A percentile compares a stretch with the other conserved stretches of the same genome.
Conservation (phyloP, 257 asterid genomes). For the Solanum dulcamara region DNA sequence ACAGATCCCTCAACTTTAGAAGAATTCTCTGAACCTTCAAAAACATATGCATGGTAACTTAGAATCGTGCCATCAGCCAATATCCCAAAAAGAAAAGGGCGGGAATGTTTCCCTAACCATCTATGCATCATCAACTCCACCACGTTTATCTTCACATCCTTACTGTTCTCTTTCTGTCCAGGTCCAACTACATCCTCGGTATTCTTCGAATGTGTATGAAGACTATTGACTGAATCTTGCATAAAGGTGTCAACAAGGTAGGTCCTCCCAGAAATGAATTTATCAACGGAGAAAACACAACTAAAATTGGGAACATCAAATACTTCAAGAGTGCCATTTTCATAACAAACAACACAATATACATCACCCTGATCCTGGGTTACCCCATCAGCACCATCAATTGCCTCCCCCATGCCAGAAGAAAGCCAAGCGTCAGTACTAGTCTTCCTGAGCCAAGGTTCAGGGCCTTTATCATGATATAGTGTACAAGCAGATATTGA, state of each 20-base stretch:
- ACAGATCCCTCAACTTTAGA: constrained; percentile 37
- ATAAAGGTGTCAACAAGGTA: constrained; percentile 48
- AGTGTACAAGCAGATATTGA: constrained; percentile 75
- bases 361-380: constrained; percentile 88
- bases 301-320: constrained; percentile 79
- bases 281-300: constrained; percentile 65
- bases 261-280: constrained; percentile 70
- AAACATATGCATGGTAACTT: constrained; percentile 77
- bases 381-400: constrained; percentile 80
- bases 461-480: constrained; percentile 88
- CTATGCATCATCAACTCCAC: constrained; percentile 90
- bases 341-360: constrained; percentile 73
- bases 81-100: constrained; percentile 79
- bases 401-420: constrained; percentile 77
- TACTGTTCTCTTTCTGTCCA: constrained; percentile 55
- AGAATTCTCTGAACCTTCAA: constrained; percentile 63
- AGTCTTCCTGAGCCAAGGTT: constrained; percentile 93
- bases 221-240: constrained; percentile 30
- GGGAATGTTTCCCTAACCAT: constrained; percentile 69
- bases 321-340: constrained; percentile 75
- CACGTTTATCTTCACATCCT: constrained; percentile 36
- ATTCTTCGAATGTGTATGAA: constrained; percentile 15
- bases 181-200: constrained; percentile 40
- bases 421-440: constrained; percentile 99
- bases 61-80: constrained; percentile 90